Percentiles rank a stretch among this genome's conserved stretches.
Evolutionary conservation across 2,329 filamentous ascomycete species (phyloP).

Genomic region (Beauveria rudraprayagi): DNA sequence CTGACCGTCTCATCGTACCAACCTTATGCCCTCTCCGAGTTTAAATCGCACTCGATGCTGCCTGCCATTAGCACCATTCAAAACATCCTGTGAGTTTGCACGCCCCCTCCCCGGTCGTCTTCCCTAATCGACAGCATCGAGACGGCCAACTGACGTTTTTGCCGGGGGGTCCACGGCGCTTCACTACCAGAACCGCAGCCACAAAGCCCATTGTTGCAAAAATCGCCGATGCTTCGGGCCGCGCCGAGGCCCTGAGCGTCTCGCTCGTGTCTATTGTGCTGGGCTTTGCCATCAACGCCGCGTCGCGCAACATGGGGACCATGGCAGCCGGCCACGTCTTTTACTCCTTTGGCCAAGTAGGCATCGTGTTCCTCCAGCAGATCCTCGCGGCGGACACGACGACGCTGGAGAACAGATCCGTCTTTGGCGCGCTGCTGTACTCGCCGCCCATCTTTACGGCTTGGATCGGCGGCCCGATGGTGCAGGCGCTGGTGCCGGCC

Average conservation of each 20-base stretch:
- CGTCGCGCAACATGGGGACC: slow-evolving; percentile 44
- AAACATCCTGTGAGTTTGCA: not conserved
- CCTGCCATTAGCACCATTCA: slow-evolving; percentile 2
- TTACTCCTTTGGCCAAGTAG: slow-evolving; percentile 51
- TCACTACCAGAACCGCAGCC: not conserved
- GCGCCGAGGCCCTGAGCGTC: slow-evolving; percentile 49
- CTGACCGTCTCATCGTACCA: slow-evolving; percentile 2
- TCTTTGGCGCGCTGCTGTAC: slow-evolving; percentile 51
- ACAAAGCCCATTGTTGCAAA: slow-evolving; percentile 40
- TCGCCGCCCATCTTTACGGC: slow-evolving; percentile 53
- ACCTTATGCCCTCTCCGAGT: slow-evolving; percentile 8
- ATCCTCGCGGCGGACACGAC: slow-evolving; percentile 59
- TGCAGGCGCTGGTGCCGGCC: slow-evolving; percentile 32
- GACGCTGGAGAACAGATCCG: slow-evolving; percentile 49
- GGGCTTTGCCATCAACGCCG: slow-evolving; percentile 50
- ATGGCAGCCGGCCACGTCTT: slow-evolving; percentile 51
- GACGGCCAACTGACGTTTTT: not conserved
- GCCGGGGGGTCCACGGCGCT: too few species aligned
- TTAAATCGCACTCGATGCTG: slow-evolving; percentile 1
- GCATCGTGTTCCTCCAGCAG: slow-evolving; percentile 52
- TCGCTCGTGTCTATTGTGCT: slow-evolving; percentile 46
- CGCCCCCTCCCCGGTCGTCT: not conserved
- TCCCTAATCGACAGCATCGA: not conserved
- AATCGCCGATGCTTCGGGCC: slow-evolving; percentile 54
- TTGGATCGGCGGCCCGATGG: slow-evolving; percentile 42